phyloP scores from a whole-genome alignment of 2,329 filamentous ascomycete genomes.

The Fusarium sp. region DNA sequence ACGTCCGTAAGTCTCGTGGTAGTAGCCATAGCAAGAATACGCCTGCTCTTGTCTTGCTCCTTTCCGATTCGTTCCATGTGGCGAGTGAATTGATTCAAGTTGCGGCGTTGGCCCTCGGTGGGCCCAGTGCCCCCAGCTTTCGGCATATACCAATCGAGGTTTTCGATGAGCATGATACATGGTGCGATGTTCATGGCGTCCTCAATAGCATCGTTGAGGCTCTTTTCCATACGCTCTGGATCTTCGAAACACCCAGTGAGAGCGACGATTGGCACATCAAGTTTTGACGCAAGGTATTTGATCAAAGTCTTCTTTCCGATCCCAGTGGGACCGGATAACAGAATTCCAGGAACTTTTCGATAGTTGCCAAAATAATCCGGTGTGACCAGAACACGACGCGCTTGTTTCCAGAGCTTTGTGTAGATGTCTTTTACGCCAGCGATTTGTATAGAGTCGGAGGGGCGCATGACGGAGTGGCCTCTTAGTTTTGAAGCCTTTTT shows the following conservation, averaged over 20 bases:
- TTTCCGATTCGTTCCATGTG: constrained; percentile 87
- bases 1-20: constrained; percentile 90
- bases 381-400: constrained; percentile 34
- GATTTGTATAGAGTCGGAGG: constrained; percentile 40
- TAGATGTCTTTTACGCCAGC: constrained; percentile 51
- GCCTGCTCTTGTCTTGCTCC: constrained; percentile 76
- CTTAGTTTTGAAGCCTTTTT: constrained; percentile 52
- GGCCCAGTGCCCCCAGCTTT: constrained; percentile 83
- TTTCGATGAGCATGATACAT: constrained; percentile 90
- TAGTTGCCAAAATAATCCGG: constrained; percentile 40
- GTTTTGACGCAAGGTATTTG: constrained; percentile 77
- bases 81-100: constrained; percentile 83
- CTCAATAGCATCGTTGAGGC: constrained; percentile 65
- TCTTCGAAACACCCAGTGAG: constrained; percentile 55
- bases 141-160: constrained; percentile 87
- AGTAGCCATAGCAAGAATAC: constrained; percentile 90
- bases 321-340: constrained; percentile 83
- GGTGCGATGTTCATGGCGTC: constrained; percentile 88
- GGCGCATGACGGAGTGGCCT: constrained; percentile 51
- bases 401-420: constrained; percentile 38
- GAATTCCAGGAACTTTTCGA: constrained; percentile 65
- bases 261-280: constrained; percentile 80
- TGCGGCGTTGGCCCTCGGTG: constrained; percentile 90
- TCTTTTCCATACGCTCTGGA: constrained; percentile 57
- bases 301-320: constrained; percentile 86